Evolutionary conservation across 225 moss, liverwort and hornwort species (phyloP), one percentile per base, ranked within the genome.

Genomic region (Sphagnum tenellum): DNA sequence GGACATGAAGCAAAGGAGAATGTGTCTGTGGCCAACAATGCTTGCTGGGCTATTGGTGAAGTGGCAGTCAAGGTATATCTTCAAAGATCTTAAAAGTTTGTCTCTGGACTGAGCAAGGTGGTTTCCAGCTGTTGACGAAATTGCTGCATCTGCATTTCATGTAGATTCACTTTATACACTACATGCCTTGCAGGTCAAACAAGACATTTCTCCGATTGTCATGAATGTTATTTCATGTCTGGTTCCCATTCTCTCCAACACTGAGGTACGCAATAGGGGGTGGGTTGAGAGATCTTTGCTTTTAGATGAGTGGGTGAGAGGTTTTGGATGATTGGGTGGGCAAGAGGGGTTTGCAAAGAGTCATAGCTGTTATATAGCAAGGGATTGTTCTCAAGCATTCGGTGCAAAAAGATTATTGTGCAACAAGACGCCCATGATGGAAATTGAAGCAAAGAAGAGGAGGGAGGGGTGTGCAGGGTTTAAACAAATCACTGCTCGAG

Each of bases 41-140:
- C 95, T 53, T 96, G 95, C 78, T 96, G 95, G 95, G 95, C 95
- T 64, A 96, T 96, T 65, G 95, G 95, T 73, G 95, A 96, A 87
- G 92, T 96, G 72, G 95, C 95, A 64, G 85, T 96, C 50, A 92
- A 96, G 92, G 95, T 95, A 12, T 5, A 5, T 52, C 52, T 52
- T 29, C 29, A 29, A 29, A 29, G 29, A 29, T 29, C 29, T 29
- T 29, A 29, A 29, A 29, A 29, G 29, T 29, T 1, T 29, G 29
- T 29, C 29, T 29, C 29, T 29, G 29, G 29, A 29, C 29, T 29
- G 29, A 29, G 29, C 29, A 29, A 29, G 29, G 29, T 29, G 29
- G 29, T 29, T 29, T 29, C 29, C 29, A 29, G 29, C 29, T 29
- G 29, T 29, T 29, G 29, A 29, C 0, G 1, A 29, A 29, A 29